Base-by-base conservation (phyloP, 176 grass and related monocot species). In the Triticum monococcum region DNA sequence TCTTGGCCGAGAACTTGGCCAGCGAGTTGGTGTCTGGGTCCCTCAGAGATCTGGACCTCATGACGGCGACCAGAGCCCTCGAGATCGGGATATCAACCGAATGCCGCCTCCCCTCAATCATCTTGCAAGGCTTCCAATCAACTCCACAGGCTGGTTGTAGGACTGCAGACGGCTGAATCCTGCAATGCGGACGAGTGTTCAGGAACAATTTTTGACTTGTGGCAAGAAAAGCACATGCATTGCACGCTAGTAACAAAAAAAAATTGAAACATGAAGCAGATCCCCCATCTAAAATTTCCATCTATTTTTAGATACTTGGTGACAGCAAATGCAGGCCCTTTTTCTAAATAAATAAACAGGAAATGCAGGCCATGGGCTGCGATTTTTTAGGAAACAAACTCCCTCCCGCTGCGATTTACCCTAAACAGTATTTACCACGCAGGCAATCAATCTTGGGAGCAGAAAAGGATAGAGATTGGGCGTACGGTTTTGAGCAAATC, bases 11-110 rank as follows among this genome's bases (percentile, higher is more conserved):
- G 83, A 93, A 93, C 84, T 98, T 98, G 72, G 90, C 87, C 52
- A 98, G 89, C 3, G 95, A 98, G 83, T 93, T 98, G 45, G 95
- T 95, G 80, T 98, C 95, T 24, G 95, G 95, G 85, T 98, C 95
- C 90, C 95, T 90, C 74, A 98, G 85, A 45, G 95, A 98, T 83
- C 95, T 95, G 64, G 91, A 95, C 89, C 93, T 84, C 95, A 87
- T 95, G 64, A 98, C 85, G 17, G 95, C 91, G 80, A 93, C 75
- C 57, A 98, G 82, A 50, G 93, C 92, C 87, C 93, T 81, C 2
- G 95, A 98, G 72, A 98, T 90, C 2, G 95, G 95, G 26, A 98
- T 95, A 84, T 98, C 95, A 12, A 98, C 91, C 20, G 95, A 98
- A 45, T 95, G 95, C 75, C 95, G 83, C 88, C 95, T 87, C 38